Evolutionary conservation across 208 protist species (phyloP), one percentile per base, ranked within the genome.

Genomic region (Trypanosomatidae sp.): DNA sequence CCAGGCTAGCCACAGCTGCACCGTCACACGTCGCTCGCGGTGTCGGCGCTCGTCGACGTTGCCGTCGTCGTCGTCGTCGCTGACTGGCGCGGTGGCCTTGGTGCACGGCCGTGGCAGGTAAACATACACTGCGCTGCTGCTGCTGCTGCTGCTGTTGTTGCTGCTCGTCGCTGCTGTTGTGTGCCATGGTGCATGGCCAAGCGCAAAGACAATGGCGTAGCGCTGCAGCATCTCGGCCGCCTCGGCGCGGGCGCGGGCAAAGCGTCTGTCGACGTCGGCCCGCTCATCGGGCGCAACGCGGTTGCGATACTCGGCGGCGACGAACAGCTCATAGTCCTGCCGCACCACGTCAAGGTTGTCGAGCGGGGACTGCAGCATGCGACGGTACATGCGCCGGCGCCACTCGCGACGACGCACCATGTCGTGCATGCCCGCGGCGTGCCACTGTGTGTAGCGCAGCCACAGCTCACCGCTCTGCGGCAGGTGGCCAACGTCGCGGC

Each of bases 301-400:
- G 2, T 67, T 72, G 41, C 73, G 52, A 35, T 68, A 76, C 33
- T 87, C 79, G 2, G 56, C 33, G 1, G 54, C 54, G n/a, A 85
- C 15, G 54, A 92, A 88, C 10, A 51, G 46, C 26, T 88, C 79
- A 49, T 81, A 92, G 21, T 76, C 64, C 22, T 84, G 69, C 59
- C 84, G 85, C 22, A 87, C 50, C 18, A 73, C 64, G 6, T 85
- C 68, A 7, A 88, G 47, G 4, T 61, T 71, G 20, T 71, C 21
- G 6, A 92, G 48, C 2, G 83, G 83, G 23, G 69, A 84, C 33
- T 71, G 56, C 19, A 92, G 61, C 25, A 92, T 72, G 25, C 74
- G 57, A 6, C 60, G 53, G 39, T 78, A 86, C 50, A 87, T 55
- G 21, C 66, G 70, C 46, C 76, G 67, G n/a, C 56, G 41, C 68